phyloP scores from a whole-genome alignment of 129 eudicot species.

The carrot (Daucus carota) region DNA sequence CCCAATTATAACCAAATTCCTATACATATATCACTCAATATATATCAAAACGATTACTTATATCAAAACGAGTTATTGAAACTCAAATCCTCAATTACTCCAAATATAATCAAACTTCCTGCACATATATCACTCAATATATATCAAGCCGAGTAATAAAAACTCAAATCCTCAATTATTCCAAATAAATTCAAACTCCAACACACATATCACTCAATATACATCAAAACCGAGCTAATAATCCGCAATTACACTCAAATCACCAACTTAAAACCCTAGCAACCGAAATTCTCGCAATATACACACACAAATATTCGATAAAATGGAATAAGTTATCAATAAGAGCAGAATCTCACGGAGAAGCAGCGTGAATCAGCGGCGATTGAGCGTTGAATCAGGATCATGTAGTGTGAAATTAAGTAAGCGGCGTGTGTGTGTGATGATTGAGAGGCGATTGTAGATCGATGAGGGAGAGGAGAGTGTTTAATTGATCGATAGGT shows the following conservation, averaged over 20 bases:
- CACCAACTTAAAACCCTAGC: neutral
- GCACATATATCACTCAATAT: neutral
- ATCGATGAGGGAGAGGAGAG: neutral
- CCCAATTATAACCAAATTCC: neutral
- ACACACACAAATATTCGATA: neutral
- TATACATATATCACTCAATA: neutral
- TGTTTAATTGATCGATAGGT: neutral
- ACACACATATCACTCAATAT: no score
- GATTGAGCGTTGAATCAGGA: neutral
- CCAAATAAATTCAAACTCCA: no score
- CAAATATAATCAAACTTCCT: no score
- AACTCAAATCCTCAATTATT: no score
- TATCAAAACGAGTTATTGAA: no score
- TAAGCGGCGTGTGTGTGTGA: neutral
- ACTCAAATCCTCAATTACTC: neutral
- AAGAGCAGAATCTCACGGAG: neutral
- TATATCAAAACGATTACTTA: no score
- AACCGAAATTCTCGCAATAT: neutral
- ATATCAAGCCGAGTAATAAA: no score
- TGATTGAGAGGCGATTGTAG: neutral
- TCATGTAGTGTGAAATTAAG: neutral
- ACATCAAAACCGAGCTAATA: no score
- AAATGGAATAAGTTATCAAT: neutral
- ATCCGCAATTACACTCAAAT: neutral
- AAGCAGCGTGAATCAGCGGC: neutral